Evolutionary conservation across 2,329 filamentous ascomycete genomes (phyloP), one percentile per base, ranked within the genome.

Genomic region (Fusarium bactridioides): DNA sequence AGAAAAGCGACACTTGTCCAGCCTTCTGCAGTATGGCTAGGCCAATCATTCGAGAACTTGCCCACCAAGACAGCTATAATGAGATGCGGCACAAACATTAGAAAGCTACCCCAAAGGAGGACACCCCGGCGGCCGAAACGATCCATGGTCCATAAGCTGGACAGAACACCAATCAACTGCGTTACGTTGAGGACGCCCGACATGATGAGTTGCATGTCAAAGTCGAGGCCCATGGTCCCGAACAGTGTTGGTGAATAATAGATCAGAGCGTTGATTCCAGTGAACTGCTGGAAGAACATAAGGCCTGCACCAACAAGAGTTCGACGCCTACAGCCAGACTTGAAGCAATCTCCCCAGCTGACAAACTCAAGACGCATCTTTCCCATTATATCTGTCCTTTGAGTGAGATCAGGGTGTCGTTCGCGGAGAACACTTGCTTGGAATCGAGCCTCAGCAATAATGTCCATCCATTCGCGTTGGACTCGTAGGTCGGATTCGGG

Each of bases 161-260:
- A 83, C 4, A 80, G 66, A 13, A 87, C 84, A 41, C 64, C 85
- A 19, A 79, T 56, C 7, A 79, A 74, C 58, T 80, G 78, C 8
- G 73, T 74, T 7, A 80, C 67, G 55, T 79, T 79, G 29, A 79
- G 71, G 10, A 80, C 78, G 18, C 79, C 79, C 10, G 78, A 79
- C 76, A 79, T 79, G 44, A 79, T 76, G 33, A 80, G 75, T 47
- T 78, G 74, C 76, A 79, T 79, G 44, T 79, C 75, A 27, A 67
- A 71, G 54, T 76, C 69, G 10, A 90, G 81, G 21, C 88, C 88
- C 54, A 90, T 83, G 66, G 86, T 83, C 1, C 74, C 81, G 80
- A 90, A 91, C 62, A 91, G 89, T 38, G 85, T 84, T 0, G 89
- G 89, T 0, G 86, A 86, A 70, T 89, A 90, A 80, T 89, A 89